Conservation (phyloP, 768 basidiomycete genomes). For the Tulasnella sp. region DNA sequence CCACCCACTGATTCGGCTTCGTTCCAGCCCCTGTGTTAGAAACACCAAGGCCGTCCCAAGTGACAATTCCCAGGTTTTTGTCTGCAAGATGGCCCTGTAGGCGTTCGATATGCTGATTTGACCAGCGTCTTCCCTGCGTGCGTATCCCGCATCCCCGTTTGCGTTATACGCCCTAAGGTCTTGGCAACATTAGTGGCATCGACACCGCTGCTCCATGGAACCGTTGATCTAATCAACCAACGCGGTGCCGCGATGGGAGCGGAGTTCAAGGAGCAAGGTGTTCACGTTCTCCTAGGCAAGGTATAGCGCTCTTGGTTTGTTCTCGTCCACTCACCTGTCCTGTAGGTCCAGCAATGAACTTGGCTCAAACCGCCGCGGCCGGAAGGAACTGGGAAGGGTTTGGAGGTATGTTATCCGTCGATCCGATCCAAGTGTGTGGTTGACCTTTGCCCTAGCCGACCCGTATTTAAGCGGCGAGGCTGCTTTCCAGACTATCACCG, state of each 20-base stretch:
- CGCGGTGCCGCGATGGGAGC: constrained; percentile 45
- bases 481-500: constrained; percentile 21
- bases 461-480: constrained; percentile 23
- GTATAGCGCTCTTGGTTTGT: background rate
- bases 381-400: constrained; percentile 20
- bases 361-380: background rate
- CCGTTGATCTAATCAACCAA: constrained; percentile 41
- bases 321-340: background rate
- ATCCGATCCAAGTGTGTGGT: background rate
- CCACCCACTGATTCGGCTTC: background rate
- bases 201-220: constrained; percentile 45
- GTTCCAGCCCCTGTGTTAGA: constrained; percentile 29
- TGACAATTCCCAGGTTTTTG: constrained; percentile 38
- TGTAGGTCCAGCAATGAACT: background rate
- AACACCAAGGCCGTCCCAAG: constrained; percentile 40
- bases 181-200: constrained; percentile 30
- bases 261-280: constrained; percentile 51
- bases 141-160: constrained; percentile 15
- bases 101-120: constrained; percentile 38
- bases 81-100: constrained; percentile 39
- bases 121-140: constrained; percentile 40
- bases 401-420: constrained; percentile 8
- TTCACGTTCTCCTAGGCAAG: constrained; percentile 29
- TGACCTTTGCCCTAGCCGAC: constrained; percentile 13
- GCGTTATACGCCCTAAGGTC: background rate